Percentiles rank a stretch among this genome's conserved stretches.
phyloP scores from a whole-genome alignment of 345 rosid genomes.

The Schrenkiella parvula region DNA sequence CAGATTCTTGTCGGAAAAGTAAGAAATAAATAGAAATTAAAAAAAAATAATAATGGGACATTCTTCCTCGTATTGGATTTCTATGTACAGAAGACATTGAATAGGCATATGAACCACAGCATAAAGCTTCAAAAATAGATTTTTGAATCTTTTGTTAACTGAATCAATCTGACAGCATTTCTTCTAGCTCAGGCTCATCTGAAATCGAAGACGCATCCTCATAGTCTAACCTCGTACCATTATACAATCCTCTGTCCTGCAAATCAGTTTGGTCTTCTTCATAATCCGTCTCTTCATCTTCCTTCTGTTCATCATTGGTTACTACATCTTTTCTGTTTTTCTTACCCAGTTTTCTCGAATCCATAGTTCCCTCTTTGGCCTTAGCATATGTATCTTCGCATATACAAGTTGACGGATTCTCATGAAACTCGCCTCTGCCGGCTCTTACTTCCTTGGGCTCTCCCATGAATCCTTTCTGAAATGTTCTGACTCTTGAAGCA shows the following conservation, averaged over 20 bases:
- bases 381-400: slow-evolving; percentile 62
- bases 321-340: slow-evolving; percentile 33
- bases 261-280: slow-evolving; percentile 52
- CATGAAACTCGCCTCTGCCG: slow-evolving; percentile 98
- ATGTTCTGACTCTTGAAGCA: slow-evolving; percentile 63
- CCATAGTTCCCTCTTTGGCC: slow-evolving; percentile 32
- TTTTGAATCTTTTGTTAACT: neutral
- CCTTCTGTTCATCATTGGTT: slow-evolving; percentile 33
- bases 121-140: neutral
- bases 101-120: slow-evolving; percentile 10
- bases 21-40: neutral
- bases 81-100: slow-evolving; percentile 27
- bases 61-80: slow-evolving; percentile 2
- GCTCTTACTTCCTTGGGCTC: slow-evolving; percentile 90
- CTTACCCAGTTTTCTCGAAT: slow-evolving; percentile 49
- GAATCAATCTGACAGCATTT: slow-evolving; percentile 68
- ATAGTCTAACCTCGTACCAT: slow-evolving; percentile 55
- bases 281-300: slow-evolving; percentile 58
- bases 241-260: slow-evolving; percentile 38
- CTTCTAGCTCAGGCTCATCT: slow-evolving; percentile 83
- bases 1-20: slow-evolving; percentile 19
- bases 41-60: neutral
- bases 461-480: slow-evolving; percentile 94
- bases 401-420: slow-evolving; percentile 88
- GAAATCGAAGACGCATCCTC: slow-evolving; percentile 37